These are phyloP conservation scores for Zalerion maritima DNA, from an alignment of 495 filamentous ascomycete genomes.

Conservation along the genomic window DNA sequence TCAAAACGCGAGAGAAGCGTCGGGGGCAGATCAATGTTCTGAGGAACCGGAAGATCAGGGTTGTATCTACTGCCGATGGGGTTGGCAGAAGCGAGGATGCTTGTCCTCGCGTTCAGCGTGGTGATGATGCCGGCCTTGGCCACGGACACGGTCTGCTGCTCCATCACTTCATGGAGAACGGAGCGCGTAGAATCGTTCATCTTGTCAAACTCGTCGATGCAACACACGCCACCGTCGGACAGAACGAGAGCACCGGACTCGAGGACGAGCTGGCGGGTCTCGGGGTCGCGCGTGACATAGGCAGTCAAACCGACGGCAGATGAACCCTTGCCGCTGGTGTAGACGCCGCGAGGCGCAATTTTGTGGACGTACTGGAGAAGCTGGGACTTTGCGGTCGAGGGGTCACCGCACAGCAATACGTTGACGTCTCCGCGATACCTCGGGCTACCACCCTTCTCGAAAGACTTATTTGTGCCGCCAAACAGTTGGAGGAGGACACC, in stretches of 20 bases:
- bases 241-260: constrained; percentile 92
- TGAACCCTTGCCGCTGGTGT: constrained; percentile 93
- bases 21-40: constrained; percentile 94
- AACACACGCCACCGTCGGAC: constrained; percentile 93
- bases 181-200: constrained; percentile 95
- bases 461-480: constrained; percentile 96
- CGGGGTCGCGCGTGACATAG: constrained; percentile 89
- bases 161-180: constrained; percentile 98
- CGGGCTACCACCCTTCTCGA: constrained; percentile 89
- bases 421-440: constrained; percentile 97
- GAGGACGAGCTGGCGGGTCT: constrained; percentile 87
- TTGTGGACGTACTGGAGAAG: constrained; percentile 88
- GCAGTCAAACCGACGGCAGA: constrained; percentile 97
- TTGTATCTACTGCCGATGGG: constrained; percentile 97
- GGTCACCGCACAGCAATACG: constrained; percentile 88
- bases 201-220: constrained; percentile 99
- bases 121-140: constrained; percentile 99
- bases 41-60: constrained; percentile 82
- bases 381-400: constrained; percentile 92
- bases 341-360: constrained; percentile 92
- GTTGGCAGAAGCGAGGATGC: constrained; percentile 90
- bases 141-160: constrained; percentile 97
- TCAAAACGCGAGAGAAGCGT: constrained; percentile 93
- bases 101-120: constrained; percentile 86
- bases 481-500: constrained; percentile 93